Conservation (phyloP, 2,329 filamentous ascomycete genomes). For the Paracoccidioides lutzii region DNA sequence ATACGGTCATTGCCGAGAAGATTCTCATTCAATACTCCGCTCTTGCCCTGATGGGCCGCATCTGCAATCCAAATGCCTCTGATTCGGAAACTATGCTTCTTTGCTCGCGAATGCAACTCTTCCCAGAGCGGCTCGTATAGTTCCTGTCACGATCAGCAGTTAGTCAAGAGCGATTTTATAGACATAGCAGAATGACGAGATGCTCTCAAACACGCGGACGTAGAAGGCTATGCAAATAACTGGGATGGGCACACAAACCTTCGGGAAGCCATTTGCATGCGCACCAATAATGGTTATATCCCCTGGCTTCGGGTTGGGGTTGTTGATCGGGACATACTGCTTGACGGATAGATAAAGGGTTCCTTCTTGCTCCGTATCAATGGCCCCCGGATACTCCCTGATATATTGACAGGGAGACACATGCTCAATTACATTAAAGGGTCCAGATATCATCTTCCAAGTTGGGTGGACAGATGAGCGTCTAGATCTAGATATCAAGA, state of each 20-base stretch:
- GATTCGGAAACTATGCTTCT: conserved; percentile 52
- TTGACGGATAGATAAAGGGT: conserved; percentile 63
- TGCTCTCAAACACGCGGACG: background rate
- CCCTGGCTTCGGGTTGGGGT: conserved; percentile 53
- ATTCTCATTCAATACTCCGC: conserved; percentile 62
- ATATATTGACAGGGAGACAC: conserved; percentile 62
- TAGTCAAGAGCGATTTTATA: background rate
- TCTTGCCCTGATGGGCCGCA: conserved; percentile 71
- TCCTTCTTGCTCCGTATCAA: conserved; percentile 60
- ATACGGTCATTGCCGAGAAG: conserved; percentile 72
- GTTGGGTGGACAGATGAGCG: too few relatives aligned
- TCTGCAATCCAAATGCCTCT: conserved; percentile 83
- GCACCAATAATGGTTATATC: conserved; percentile 76
- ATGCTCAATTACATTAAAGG: conserved; percentile 55
- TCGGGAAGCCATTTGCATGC: conserved; percentile 87
- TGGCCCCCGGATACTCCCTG: conserved; percentile 65
- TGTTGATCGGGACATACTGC: conserved; percentile 70
- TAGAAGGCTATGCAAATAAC: background rate
- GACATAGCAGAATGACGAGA: background rate
- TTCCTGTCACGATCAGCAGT: conserved; percentile 44
- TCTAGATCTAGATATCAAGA: background rate
- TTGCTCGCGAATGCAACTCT: conserved; percentile 52
- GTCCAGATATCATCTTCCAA: conserved; percentile 8
- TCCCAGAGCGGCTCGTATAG: conserved; percentile 88
- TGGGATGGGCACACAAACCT: conserved; percentile 40